Percentiles rank a stretch among this genome's conserved stretches.
phyloP scores from a whole-genome alignment of 768 basidiomycete species.

The Tulasnella sp. region DNA sequence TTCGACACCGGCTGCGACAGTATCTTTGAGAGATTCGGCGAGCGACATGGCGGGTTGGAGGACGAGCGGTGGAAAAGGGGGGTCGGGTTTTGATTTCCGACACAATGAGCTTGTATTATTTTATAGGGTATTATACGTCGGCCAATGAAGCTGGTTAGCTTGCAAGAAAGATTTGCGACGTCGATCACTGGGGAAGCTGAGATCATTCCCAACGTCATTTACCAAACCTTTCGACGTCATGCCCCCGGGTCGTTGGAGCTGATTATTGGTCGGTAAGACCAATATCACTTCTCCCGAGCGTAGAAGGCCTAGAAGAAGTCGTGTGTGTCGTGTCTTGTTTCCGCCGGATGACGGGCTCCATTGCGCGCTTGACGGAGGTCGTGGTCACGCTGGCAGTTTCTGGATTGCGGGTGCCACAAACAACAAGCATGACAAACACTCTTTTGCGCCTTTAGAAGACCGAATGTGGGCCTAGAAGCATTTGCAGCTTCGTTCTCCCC shows the following conservation, averaged over 20 bases:
- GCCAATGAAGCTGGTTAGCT: background rate
- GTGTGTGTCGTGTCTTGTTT: background rate
- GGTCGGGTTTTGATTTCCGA: background rate
- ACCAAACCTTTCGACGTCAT: background rate
- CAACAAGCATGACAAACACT: background rate
- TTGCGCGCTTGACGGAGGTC: background rate
- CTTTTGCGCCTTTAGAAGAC: background rate
- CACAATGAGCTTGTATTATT: background rate
- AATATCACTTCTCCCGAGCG: background rate
- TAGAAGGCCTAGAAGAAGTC: background rate
- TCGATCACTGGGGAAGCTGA: background rate
- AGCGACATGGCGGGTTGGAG: conserved; percentile 8
- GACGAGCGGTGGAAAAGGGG: background rate
- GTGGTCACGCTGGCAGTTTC: background rate
- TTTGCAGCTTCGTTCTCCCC: background rate
- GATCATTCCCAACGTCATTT: background rate
- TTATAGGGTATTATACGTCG: background rate
- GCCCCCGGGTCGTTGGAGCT: background rate
- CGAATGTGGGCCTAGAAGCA: background rate
- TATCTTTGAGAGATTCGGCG: conserved; percentile 15
- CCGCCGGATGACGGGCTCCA: background rate
- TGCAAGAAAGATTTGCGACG: background rate
- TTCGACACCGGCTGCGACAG: background rate
- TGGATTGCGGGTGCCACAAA: background rate
- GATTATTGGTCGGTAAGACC: background rate